Percentiles rank a stretch among this genome's conserved stretches.
phyloP scores from a whole-genome alignment of 1,139 yeast genomes.

The Pichia sp. region DNA sequence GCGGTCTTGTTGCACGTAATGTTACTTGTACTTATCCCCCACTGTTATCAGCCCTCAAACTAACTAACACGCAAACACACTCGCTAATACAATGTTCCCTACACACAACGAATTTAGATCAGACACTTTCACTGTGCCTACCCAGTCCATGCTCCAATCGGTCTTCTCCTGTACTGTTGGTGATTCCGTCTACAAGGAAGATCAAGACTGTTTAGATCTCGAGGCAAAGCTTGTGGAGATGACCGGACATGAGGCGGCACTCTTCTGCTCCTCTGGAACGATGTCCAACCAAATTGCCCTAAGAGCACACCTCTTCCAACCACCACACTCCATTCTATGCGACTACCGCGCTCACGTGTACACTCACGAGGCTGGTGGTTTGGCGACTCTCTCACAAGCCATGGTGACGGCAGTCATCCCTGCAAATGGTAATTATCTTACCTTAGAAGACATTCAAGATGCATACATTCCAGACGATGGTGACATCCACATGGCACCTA shows the following conservation, averaged over 20 bases:
- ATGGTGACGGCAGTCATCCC: constrained; percentile 86
- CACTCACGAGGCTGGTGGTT: constrained; percentile 83
- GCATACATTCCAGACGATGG: constrained; percentile 69
- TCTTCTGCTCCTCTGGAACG: constrained; percentile 87
- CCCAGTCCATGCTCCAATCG: constrained; percentile 64
- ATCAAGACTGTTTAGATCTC: constrained; percentile 55
- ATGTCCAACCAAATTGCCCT: constrained; percentile 84
- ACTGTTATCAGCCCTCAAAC: no score
- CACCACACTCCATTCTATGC: constrained; percentile 80
- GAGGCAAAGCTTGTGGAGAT: constrained; percentile 61
- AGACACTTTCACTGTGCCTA: constrained; percentile 93
- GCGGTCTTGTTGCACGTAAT: no score
- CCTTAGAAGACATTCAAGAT: constrained; percentile 68
- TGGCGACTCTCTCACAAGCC: constrained; percentile 84
- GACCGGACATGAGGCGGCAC: constrained; percentile 78
- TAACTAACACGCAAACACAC: no score
- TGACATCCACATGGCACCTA: constrained; percentile 86
- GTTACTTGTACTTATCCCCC: no score
- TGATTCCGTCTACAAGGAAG: constrained; percentile 87
- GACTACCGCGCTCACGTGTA: constrained; percentile 84
- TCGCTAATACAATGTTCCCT: no score
- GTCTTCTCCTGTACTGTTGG: constrained; percentile 61
- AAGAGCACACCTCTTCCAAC: constrained; percentile 70
- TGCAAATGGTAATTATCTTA: constrained; percentile 62
- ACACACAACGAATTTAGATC: constrained; percentile 48